Evolutionary conservation across 2,329 filamentous ascomycete species (phyloP).

Genomic region (Geoglossum cookeanum): DNA sequence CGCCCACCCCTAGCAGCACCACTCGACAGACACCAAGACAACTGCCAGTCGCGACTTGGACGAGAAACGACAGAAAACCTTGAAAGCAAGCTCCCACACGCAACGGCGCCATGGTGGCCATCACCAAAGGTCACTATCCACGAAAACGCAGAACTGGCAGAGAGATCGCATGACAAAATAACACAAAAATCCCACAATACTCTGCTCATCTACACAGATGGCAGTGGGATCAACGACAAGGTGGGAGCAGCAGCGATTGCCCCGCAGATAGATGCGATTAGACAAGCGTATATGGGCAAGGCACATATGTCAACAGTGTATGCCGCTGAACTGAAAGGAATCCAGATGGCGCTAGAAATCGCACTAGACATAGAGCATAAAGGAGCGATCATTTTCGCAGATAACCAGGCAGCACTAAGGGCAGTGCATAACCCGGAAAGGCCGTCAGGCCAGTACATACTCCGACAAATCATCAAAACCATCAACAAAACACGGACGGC

Average conservation of each 20-base stretch:
- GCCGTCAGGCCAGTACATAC: conserved; percentile 6
- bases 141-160: neutral
- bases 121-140: neutral
- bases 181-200: neutral
- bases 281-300: neutral
- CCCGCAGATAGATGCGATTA: neutral
- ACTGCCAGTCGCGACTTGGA: neutral
- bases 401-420: conserved; percentile 11
- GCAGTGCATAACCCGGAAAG: conserved; percentile 6
- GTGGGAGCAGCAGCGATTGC: neutral
- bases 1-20: neutral
- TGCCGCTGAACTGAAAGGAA: neutral
- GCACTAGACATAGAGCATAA: neutral
- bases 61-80: too few relatives aligned
- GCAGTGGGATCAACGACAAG: neutral
- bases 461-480: neutral
- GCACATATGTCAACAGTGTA: neutral
- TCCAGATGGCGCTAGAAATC: neutral
- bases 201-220: neutral
- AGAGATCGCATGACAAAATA: neutral
- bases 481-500: neutral
- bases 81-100: neutral
- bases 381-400: conserved; percentile 8
- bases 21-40: neutral
- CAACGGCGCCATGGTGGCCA: neutral